A percentile compares a stretch with the other conserved stretches of the same genome.
These are phyloP conservation scores for Rhodofomes roseus DNA, from an alignment of 1,284 basidiomycete genomes.

Conservation along the genomic window DNA sequence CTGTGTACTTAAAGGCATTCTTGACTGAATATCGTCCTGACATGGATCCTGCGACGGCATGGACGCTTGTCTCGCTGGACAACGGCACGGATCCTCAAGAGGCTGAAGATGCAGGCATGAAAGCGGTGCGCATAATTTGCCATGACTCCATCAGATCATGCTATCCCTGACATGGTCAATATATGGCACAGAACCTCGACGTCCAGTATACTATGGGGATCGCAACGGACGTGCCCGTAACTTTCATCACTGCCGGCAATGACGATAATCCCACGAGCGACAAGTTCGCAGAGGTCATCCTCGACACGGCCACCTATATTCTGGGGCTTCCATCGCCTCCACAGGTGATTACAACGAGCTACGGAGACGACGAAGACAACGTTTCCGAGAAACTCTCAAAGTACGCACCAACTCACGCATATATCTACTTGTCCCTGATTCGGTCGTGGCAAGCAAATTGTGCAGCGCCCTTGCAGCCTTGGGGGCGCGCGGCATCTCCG, in stretches of 20 bases:
- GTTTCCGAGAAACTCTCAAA: constrained; percentile 47
- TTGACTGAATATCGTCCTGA: constrained; percentile 45
- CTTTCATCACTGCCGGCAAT: constrained; percentile 17
- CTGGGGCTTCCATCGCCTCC: constrained; percentile 27
- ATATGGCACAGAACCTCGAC: constrained; percentile 40
- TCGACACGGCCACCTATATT: constrained; percentile 31
- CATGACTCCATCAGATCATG: too few species aligned
- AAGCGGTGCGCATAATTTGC: background rate
- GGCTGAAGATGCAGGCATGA: background rate
- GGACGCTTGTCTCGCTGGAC: constrained; percentile 40
- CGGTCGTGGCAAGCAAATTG: constrained; percentile 8
- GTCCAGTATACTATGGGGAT: constrained; percentile 61
- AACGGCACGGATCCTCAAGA: constrained; percentile 38
- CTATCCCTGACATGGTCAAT: too few species aligned
- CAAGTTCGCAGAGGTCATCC: constrained; percentile 18
- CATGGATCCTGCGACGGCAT: constrained; percentile 33
- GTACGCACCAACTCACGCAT: constrained; percentile 40
- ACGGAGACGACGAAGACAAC: constrained; percentile 54
- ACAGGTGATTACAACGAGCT: constrained; percentile 33
- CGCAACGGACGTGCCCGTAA: constrained; percentile 42
- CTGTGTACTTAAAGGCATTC: constrained; percentile 42
- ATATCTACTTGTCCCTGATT: constrained; percentile 38
- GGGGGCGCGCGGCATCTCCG: constrained; percentile 52
- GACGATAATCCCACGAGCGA: constrained; percentile 12
- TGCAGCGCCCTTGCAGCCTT: constrained; percentile 36